Conservation (phyloP, 2,329 filamentous ascomycete genomes). For the Cladosporium sp. region DNA sequence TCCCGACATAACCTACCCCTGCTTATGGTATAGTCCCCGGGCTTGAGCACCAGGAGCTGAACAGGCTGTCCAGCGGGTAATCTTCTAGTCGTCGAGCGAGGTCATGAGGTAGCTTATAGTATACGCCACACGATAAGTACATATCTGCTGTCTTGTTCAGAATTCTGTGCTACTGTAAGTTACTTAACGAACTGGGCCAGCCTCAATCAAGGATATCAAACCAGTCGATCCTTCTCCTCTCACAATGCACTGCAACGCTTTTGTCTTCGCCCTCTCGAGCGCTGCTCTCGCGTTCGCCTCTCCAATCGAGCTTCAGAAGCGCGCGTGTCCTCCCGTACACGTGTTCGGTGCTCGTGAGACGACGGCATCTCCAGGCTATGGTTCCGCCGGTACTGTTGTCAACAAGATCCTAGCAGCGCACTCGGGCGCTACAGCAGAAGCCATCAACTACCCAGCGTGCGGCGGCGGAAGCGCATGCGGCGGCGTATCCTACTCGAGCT, state of each 20-base stretch:
- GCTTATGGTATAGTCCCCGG: neutral
- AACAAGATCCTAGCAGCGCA: slow-evolving; percentile 42
- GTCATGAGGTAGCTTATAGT: neutral
- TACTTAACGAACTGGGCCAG: neutral
- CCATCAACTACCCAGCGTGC: slow-evolving; percentile 56
- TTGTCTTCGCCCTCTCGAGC: slow-evolving; percentile 5
- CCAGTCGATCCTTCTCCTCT: neutral
- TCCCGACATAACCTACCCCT: neutral
- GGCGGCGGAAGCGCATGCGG: slow-evolving; percentile 61
- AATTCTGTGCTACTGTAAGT: neutral
- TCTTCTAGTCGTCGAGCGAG: neutral
- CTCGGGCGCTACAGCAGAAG: slow-evolving; percentile 41
- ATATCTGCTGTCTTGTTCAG: neutral
- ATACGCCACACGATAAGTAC: neutral
- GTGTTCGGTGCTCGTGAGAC: slow-evolving; percentile 47
- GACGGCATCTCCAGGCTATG: slow-evolving; percentile 41
- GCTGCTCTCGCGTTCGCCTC: slow-evolving; percentile 36
- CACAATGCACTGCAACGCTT: neutral
- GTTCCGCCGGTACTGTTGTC: slow-evolving; percentile 42
- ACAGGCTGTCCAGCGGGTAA: neutral
- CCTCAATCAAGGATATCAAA: neutral
- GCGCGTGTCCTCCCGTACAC: slow-evolving; percentile 43
- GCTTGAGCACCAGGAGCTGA: neutral
- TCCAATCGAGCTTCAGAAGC: slow-evolving; percentile 36
- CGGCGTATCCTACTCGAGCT: slow-evolving; percentile 59